Base-by-base conservation (phyloP, 805 yeast genomes). In the Candida tibetensis region DNA sequence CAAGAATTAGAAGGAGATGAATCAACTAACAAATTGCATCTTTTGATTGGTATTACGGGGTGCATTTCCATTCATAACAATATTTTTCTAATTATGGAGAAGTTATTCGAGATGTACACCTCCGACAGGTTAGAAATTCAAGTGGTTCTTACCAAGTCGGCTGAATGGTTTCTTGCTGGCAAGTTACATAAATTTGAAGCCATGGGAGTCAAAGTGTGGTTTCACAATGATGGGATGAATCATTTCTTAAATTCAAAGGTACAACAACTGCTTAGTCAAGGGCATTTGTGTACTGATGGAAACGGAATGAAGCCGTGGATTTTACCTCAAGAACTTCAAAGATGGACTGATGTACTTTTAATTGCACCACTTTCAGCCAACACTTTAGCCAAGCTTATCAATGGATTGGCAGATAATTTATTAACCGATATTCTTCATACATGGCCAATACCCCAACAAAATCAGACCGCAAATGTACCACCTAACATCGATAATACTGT, bases 281-380 rank as follows among this genome's bases (percentile, higher is more conserved):
- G 25, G 9, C 25, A 21, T 10, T 7, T 10, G 25, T 7, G 9
- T 10, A 7, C 25, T 7, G 25, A 7, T 10, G 32, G n/a, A 5
- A n/a, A 30, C 8, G 22, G 5, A 4, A 7, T 7, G 9, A 16
- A 30, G 14, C 22, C 32, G 7, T 21, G 25, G 3, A 14, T 12
- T 8, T 34, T 55, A 15, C 41, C 53, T 12, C 48, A 45, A 28
- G 52, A 56, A 3, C 35, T 56, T 15, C 58, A 51, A 32, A 40
- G 41, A 39, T 56, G 61, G 61, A 53, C 61, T 7, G 61, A 56
- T 36, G 55, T 56, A 5, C 40, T 56, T n/a, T 41, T 56, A 26
- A 14, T 56, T 4, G 55, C 58, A 2, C 61, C 61, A 2, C 36
- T 56, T 12, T 46, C 53, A 9, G 58, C 60, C 5, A 56, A 56